A percentile compares a stretch with the other conserved stretches of the same genome.
phyloP scores from a whole-genome alignment of 441 rosid genomes.

The Arabidopsis lyrata region DNA sequence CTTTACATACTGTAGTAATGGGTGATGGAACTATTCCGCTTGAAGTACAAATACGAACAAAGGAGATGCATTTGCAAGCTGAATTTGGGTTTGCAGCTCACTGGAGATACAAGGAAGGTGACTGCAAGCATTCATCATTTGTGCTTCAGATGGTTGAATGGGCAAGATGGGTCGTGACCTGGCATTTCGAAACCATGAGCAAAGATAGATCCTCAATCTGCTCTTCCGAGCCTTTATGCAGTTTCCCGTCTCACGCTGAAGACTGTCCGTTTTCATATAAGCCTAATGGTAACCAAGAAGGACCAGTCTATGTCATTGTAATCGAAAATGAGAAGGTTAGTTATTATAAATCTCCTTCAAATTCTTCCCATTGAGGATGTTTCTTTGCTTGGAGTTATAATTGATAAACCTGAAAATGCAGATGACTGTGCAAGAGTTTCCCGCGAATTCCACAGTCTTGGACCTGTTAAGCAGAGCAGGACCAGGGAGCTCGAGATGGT shows the following conservation, averaged over 20 bases:
- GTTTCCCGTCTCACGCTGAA: constrained; percentile 74
- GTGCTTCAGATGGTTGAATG: constrained; percentile 99
- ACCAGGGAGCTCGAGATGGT: constrained; percentile 75
- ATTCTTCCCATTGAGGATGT: background rate
- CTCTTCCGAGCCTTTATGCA: constrained; percentile 62
- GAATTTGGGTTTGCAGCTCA: constrained; percentile 99
- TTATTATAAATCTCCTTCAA: constrained; percentile 15
- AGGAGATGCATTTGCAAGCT: constrained; percentile 94
- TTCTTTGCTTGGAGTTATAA: constrained; percentile 10
- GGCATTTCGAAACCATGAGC: constrained; percentile 94
- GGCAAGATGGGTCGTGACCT: constrained; percentile 94
- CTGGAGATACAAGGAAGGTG: constrained; percentile 98
- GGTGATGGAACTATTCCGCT: constrained; percentile 75
- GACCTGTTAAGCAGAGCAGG: constrained; percentile 79
- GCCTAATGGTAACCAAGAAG: constrained; percentile 63
- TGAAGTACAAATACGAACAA: constrained; percentile 95
- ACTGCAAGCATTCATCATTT: constrained; percentile 75
- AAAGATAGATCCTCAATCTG: constrained; percentile 58
- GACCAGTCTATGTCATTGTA: constrained; percentile 80
- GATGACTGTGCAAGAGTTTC: constrained; percentile 97
- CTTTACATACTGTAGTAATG: constrained; percentile 87
- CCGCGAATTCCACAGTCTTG: constrained; percentile 70
- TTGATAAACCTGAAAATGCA: constrained; percentile 42
- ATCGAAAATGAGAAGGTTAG: constrained; percentile 87
- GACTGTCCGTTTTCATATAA: constrained; percentile 79